These are phyloP conservation scores for Aspergillus texensis DNA, from an alignment of 2,329 filamentous ascomycete species.

Conservation along the genomic window DNA sequence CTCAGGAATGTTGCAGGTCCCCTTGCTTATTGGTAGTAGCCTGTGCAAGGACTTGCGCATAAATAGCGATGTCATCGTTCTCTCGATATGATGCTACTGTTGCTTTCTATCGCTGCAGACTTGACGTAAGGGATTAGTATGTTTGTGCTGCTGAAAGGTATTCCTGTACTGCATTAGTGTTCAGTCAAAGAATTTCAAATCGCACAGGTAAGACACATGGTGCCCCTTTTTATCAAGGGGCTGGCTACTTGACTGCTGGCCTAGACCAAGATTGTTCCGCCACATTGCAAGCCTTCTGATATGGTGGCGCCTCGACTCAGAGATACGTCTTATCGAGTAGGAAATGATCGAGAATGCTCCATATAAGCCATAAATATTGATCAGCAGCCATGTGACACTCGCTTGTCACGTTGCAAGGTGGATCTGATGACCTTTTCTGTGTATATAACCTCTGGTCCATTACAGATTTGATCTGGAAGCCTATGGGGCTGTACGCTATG, in stretches of 20 bases:
- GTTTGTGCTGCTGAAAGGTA: not conserved
- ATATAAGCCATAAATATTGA: not conserved
- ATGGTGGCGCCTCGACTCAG: not conserved
- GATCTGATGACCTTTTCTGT: not conserved
- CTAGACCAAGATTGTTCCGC: not conserved
- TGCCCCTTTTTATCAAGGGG: slow-evolving; percentile 4
- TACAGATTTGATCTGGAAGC: not conserved
- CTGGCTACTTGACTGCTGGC: not conserved
- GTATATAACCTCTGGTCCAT: not conserved
- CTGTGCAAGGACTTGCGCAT: slow-evolving; percentile 4
- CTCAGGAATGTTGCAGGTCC: slow-evolving; percentile 4
- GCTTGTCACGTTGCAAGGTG: not conserved
- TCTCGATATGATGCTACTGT: slow-evolving; percentile 5
- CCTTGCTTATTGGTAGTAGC: slow-evolving; percentile 10
- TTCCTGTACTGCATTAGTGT: not conserved
- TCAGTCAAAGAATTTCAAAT: not conserved
- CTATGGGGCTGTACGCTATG: not conserved
- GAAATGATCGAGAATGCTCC: not conserved
- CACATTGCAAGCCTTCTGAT: not conserved
- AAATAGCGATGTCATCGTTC: not conserved
- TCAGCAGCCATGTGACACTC: not conserved
- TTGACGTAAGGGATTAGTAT: not conserved
- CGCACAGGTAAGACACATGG: not conserved
- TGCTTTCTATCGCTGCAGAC: not conserved
- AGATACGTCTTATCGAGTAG: not conserved